Conservation (phyloP, 2,329 filamentous ascomycete genomes). For the Chaetomiaceae sp. region DNA sequence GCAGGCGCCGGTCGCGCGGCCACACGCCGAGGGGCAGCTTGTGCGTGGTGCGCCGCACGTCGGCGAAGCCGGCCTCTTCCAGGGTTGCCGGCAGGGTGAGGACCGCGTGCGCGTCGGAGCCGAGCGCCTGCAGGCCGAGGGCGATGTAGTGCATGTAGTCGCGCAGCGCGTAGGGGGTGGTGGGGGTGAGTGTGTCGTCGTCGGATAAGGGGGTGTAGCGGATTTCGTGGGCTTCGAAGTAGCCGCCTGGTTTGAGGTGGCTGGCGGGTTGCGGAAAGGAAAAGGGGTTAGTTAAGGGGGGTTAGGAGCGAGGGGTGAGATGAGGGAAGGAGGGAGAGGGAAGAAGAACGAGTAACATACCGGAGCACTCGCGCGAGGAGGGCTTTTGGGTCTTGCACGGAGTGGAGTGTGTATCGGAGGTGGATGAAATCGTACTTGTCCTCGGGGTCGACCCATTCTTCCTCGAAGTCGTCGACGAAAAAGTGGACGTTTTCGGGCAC, state of each 20-base stretch:
- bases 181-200: constrained; percentile 35
- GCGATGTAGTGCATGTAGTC: constrained; percentile 40
- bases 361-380: constrained; percentile 29
- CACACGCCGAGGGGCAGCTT: constrained; percentile 46
- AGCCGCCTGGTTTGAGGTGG: constrained; percentile 47
- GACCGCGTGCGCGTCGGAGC: constrained; percentile 39
- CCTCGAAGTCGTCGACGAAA: constrained; percentile 47
- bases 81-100: constrained; percentile 32
- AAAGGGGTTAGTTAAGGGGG: not conserved
- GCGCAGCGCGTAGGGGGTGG: constrained; percentile 40
- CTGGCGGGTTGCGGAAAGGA: constrained; percentile 27
- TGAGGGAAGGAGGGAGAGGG: not conserved
- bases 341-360: constrained; percentile 28
- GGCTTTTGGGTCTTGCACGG: constrained; percentile 36
- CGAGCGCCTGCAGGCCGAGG: constrained; percentile 36
- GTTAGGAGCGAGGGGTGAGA: not conserved
- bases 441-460: constrained; percentile 43
- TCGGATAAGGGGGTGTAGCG: constrained; percentile 37
- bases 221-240: constrained; percentile 45
- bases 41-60: constrained; percentile 29
- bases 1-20: constrained; percentile 37
- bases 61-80: constrained; percentile 36
- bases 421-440: constrained; percentile 45
- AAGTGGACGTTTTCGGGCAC: constrained; percentile 47
- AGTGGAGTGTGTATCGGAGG: constrained; percentile 41